A percentile compares a stretch with the other conserved stretches of the same genome.
Conservation (phyloP, 2,329 filamentous ascomycete species). For the Fragosphaeria purpurea region DNA sequence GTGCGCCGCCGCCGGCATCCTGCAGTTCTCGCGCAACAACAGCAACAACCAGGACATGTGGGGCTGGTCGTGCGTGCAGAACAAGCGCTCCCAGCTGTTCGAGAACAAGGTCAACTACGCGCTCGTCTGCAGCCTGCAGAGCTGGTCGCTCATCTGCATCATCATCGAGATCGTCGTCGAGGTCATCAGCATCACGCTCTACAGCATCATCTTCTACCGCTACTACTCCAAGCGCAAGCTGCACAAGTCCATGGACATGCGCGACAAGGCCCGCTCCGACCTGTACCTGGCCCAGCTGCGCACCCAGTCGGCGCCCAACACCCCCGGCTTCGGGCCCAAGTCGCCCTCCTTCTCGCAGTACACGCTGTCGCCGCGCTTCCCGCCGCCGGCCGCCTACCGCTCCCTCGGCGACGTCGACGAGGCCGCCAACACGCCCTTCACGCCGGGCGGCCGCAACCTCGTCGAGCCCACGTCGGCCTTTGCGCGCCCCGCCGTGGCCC, state of each 20-base stretch:
- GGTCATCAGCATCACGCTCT: slow-evolving; percentile 81
- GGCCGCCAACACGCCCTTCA: slow-evolving; percentile 35
- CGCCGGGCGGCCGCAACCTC: slow-evolving; percentile 41
- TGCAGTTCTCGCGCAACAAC: slow-evolving; percentile 68
- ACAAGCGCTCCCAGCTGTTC: slow-evolving; percentile 69
- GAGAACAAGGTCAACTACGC: slow-evolving; percentile 74
- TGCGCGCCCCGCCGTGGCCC: slow-evolving; percentile 35
- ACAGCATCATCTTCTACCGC: slow-evolving; percentile 91
- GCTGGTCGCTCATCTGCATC: slow-evolving; percentile 93
- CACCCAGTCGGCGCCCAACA: slow-evolving; percentile 86
- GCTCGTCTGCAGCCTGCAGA: slow-evolving; percentile 85
- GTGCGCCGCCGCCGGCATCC: slow-evolving; percentile 72
- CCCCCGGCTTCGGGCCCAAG: slow-evolving; percentile 73
- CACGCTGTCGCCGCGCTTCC: slow-evolving; percentile 52
- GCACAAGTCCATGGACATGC: slow-evolving; percentile 90
- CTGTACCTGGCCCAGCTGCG: slow-evolving; percentile 84
- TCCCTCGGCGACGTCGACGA: slow-evolving; percentile 27
- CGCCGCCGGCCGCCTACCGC: slow-evolving; percentile 46
- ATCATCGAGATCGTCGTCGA: slow-evolving; percentile 95
- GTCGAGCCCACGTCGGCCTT: slow-evolving; percentile 56
- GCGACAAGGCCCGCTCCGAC: slow-evolving; percentile 87
- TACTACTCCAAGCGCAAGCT: slow-evolving; percentile 95
- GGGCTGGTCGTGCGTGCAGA: slow-evolving; percentile 96
- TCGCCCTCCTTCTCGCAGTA: slow-evolving; percentile 45
- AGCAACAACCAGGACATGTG: slow-evolving; percentile 80